Evolutionary conservation across 2,329 filamentous ascomycete genomes (phyloP).

Genomic region (Cladophialophora yegresii): DNA sequence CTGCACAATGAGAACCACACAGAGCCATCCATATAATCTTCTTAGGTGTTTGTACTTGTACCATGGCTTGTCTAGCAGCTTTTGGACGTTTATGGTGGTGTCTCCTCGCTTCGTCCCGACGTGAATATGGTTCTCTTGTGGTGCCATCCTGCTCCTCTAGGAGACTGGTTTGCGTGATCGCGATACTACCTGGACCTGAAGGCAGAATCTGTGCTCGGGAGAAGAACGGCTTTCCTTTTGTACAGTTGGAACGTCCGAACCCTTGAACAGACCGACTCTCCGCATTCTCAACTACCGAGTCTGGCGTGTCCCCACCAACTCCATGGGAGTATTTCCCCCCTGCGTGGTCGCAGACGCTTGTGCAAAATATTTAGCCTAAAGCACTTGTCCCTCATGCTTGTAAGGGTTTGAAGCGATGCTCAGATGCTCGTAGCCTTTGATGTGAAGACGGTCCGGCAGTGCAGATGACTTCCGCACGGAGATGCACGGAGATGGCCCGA

Average conservation of each 20-base stretch:
- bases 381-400: neutral
- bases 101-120: slow-evolving; percentile 22
- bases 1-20: slow-evolving; percentile 24
- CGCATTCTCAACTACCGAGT: slow-evolving; percentile 15
- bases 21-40: slow-evolving; percentile 24
- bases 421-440: slow-evolving; percentile 10
- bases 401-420: neutral
- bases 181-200: neutral
- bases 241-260: neutral
- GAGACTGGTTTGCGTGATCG: neutral
- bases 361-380: slow-evolving; percentile 17
- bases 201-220: neutral
- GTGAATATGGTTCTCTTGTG: slow-evolving; percentile 18
- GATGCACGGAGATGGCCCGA: slow-evolving; percentile 12
- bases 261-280: slow-evolving; percentile 8
- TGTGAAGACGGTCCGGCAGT: neutral
- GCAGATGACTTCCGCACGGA: neutral
- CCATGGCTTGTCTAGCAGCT: slow-evolving; percentile 23
- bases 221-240: neutral
- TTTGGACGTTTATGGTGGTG: slow-evolving; percentile 22
- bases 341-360: neutral
- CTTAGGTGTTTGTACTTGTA: slow-evolving; percentile 23
- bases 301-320: slow-evolving; percentile 7
- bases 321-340: neutral
- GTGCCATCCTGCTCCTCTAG: slow-evolving; percentile 11